Evolutionary conservation across 2,329 filamentous ascomycete genomes (phyloP).

Genomic region (Cryphonectria radicalis): DNA sequence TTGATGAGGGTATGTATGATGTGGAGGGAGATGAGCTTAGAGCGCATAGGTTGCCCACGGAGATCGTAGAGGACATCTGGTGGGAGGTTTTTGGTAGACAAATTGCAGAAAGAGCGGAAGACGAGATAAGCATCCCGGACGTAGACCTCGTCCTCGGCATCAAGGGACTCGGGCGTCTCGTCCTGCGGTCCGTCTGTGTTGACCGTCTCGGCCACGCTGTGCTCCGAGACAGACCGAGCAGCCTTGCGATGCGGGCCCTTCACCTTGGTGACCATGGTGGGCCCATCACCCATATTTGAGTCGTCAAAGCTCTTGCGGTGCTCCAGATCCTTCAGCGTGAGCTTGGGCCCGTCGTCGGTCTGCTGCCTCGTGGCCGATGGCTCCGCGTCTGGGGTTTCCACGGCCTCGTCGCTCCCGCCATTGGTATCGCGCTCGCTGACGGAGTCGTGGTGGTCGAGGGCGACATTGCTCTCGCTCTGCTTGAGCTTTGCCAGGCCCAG

Average conservation of each 20-base stretch:
- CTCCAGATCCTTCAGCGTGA: conserved; percentile 70
- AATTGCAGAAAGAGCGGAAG: conserved; percentile 95
- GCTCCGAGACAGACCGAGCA: conserved; percentile 55
- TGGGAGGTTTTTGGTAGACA: conserved; percentile 89
- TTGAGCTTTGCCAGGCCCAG: conserved; percentile 59
- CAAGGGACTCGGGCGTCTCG: conserved; percentile 63
- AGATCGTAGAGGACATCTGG: conserved; percentile 92
- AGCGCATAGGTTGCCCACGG: conserved; percentile 94
- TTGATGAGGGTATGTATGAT: conserved; percentile 94
- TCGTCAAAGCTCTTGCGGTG: conserved; percentile 72
- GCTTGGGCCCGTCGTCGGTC: conserved; percentile 53
- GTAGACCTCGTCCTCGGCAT: conserved; percentile 90
- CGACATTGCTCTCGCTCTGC: conserved; percentile 56
- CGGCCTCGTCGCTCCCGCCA: conserved; percentile 46
- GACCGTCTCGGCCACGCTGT: conserved; percentile 41
- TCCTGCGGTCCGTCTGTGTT: conserved; percentile 58
- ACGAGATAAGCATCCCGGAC: conserved; percentile 97
- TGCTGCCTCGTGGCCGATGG: conserved; percentile 34
- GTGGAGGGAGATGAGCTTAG: conserved; percentile 92
- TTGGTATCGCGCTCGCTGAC: conserved; percentile 40
- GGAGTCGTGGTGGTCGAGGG: conserved; percentile 53
- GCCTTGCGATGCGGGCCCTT: conserved; percentile 49
- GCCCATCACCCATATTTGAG: conserved; percentile 67
- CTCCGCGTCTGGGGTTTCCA: conserved; percentile 38
- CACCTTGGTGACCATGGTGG: conserved; percentile 68